Evolutionary conservation across 2,329 filamentous ascomycete species (phyloP).

Genomic region (Neonectria ditissima): DNA sequence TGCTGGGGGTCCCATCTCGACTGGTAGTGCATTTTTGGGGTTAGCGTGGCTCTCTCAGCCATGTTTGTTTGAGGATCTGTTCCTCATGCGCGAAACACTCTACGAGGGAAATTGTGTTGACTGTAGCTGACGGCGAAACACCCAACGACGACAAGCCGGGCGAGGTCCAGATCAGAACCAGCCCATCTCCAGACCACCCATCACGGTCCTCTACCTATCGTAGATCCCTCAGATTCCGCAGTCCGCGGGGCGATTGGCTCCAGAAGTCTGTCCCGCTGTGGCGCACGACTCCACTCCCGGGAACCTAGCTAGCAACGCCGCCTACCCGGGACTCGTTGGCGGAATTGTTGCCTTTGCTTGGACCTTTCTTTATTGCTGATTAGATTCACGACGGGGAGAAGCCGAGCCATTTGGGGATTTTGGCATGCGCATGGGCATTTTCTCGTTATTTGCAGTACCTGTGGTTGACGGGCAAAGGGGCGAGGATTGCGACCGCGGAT

Average conservation of each 20-base stretch:
- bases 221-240: conserved; percentile 27
- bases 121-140: background rate
- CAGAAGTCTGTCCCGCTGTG: conserved; percentile 27
- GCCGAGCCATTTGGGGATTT: conserved; percentile 66
- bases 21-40: conserved; percentile 50
- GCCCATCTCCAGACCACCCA: background rate
- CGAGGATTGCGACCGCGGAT: conserved; percentile 50
- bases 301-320: conserved; percentile 52
- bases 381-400: conserved; percentile 59
- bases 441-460: conserved; percentile 55
- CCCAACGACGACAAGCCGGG: conserved; percentile 6
- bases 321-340: conserved; percentile 53
- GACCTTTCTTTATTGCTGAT: conserved; percentile 63
- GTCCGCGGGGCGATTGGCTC: conserved; percentile 19
- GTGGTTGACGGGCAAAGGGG: conserved; percentile 51
- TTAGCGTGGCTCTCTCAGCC: conserved; percentile 44
- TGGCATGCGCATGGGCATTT: conserved; percentile 63
- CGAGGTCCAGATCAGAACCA: background rate
- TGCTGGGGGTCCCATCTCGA: conserved; percentile 45
- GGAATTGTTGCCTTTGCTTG: conserved; percentile 62
- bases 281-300: conserved; percentile 42
- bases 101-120: conserved; percentile 37
- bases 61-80: conserved; percentile 40
- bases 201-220: conserved; percentile 19
- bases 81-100: conserved; percentile 52